Percentiles rank a stretch among this genome's conserved stretches.
Conservation (phyloP, 2,329 filamentous ascomycete genomes). For the Sarocladium oryzae region DNA sequence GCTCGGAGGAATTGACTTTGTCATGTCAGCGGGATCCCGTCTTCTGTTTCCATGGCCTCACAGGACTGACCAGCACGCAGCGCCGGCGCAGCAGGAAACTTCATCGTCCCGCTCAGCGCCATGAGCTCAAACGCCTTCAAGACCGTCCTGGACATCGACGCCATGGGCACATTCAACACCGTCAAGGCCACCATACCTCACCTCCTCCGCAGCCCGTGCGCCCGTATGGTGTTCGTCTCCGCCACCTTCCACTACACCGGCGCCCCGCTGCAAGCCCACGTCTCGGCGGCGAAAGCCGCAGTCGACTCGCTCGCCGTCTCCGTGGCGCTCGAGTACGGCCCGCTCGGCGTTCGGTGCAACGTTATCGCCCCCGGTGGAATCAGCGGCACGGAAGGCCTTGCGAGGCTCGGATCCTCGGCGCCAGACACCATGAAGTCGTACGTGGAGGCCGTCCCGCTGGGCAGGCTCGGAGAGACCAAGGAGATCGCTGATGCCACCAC, state of each 20-base stretch:
- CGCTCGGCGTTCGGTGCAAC: slow-evolving; percentile 79
- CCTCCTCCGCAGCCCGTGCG: slow-evolving; percentile 66
- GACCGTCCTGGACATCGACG: slow-evolving; percentile 86
- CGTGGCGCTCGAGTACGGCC: slow-evolving; percentile 84
- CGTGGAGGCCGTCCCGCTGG: slow-evolving; percentile 56
- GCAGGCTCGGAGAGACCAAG: slow-evolving; percentile 70
- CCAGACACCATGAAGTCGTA: slow-evolving; percentile 26
- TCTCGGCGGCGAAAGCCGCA: slow-evolving; percentile 84
- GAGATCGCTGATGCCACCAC: slow-evolving; percentile 93
- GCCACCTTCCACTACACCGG: slow-evolving; percentile 90
- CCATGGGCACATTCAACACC: slow-evolving; percentile 89
- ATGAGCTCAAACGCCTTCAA: slow-evolving; percentile 89
- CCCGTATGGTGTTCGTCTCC: slow-evolving; percentile 83
- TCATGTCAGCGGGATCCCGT: slow-evolving; percentile 58
- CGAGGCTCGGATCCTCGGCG: slow-evolving; percentile 45
- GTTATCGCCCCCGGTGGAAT: slow-evolving; percentile 86
- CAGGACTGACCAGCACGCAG: slow-evolving; percentile 33
- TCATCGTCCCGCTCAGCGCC: slow-evolving; percentile 76
- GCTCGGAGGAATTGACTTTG: slow-evolving; percentile 83
- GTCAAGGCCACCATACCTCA: slow-evolving; percentile 86
- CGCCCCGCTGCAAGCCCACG: slow-evolving; percentile 79
- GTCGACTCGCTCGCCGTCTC: slow-evolving; percentile 78
- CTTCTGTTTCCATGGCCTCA: background rate
- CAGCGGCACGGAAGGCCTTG: slow-evolving; percentile 73
- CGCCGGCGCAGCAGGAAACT: slow-evolving; percentile 93